These are phyloP conservation scores for Hericium coralloides DNA, from an alignment of 768 basidiomycete genomes.

Conservation along the genomic window DNA sequence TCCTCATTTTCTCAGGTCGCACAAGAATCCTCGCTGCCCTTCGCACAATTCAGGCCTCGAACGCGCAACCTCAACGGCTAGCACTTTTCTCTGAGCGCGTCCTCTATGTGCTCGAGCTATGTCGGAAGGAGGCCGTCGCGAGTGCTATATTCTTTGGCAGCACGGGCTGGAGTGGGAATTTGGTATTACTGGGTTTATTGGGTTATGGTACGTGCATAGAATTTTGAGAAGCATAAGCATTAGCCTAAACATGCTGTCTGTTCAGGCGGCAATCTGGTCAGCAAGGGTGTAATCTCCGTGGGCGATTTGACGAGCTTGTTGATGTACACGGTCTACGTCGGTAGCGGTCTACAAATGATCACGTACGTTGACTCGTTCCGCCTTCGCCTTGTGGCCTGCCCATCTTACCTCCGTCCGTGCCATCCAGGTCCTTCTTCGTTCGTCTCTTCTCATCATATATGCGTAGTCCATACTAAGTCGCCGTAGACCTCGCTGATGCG, in stretches of 20 bases:
- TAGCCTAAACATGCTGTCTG: no score
- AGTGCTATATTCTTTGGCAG: conserved; percentile 90
- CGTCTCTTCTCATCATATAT: neutral
- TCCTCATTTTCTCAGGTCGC: conserved; percentile 46
- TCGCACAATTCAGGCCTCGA: conserved; percentile 87
- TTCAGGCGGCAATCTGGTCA: conserved; percentile 84
- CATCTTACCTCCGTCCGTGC: neutral
- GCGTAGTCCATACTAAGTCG: neutral
- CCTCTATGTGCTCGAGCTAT: conserved; percentile 59
- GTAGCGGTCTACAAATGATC: conserved; percentile 70
- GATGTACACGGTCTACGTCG: conserved; percentile 87
- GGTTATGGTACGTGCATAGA: conserved; percentile 63
- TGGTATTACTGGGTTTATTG: conserved; percentile 79
- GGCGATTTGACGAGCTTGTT: conserved; percentile 86
- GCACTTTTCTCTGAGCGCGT: conserved; percentile 64
- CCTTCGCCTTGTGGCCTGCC: neutral
- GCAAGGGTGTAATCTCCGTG: conserved; percentile 79
- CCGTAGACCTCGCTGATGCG: conserved; percentile 88
- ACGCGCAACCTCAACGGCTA: conserved; percentile 73
- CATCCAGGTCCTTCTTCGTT: conserved; percentile 11
- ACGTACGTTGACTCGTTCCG: conserved; percentile 38
- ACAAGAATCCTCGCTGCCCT: conserved; percentile 85
- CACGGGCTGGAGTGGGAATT: conserved; percentile 88
- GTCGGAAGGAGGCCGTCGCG: conserved; percentile 81
- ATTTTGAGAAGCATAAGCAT: neutral